Base-by-base conservation (phyloP, 2,329 filamentous ascomycete species). In the Penicillium sp. region DNA sequence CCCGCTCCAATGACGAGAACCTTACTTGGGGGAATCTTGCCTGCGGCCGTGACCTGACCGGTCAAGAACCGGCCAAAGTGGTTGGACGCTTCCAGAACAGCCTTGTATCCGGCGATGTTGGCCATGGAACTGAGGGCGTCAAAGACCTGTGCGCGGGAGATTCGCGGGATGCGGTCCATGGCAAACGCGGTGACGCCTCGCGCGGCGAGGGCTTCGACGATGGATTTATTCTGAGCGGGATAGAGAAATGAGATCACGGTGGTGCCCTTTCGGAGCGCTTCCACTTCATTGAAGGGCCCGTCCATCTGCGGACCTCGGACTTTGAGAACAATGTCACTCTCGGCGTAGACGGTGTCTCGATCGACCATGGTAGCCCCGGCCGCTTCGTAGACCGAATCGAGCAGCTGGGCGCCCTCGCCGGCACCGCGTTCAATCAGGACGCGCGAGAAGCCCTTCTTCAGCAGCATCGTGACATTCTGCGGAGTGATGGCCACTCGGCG, bases 51-150 rank as follows among this genome's bases (percentile, higher is more conserved):
- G 12, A 90, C 87, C 66, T 95, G 90, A 27, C 89, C 90, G 9
- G 89, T 94, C 57, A 95, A 71, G 63, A 94, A 95, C 39, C 89
- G 82, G 45, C 89, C 89, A 68, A 94, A 95, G 54, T 86, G 83
- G 68, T 95, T 95, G 11, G 88, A 90, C 1, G 89, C 90, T 67
- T 95, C 89, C 38, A 95, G 74, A 1, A 95, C 88, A 36, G 89
- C 90, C 69, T 94, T 95, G 72, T 95, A 95, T 0, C 90, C 90
- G 24, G 89, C 88, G 71, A 95, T 95, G 60, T 95, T 95, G 51
- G 90, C 89, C 90, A 95, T 95, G 8, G 87, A 93, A 66, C 88
- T 90, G 44, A 95, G 76, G 0, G 88, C 89, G 69, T 95, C 89
- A 60, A 94, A 95, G 0, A 87, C 83, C 65, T 95, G 90, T 1